Evolutionary conservation across 345 rosid genomes (phyloP), one percentile per base, ranked within the genome.

Genomic region (Camelina sativa): DNA sequence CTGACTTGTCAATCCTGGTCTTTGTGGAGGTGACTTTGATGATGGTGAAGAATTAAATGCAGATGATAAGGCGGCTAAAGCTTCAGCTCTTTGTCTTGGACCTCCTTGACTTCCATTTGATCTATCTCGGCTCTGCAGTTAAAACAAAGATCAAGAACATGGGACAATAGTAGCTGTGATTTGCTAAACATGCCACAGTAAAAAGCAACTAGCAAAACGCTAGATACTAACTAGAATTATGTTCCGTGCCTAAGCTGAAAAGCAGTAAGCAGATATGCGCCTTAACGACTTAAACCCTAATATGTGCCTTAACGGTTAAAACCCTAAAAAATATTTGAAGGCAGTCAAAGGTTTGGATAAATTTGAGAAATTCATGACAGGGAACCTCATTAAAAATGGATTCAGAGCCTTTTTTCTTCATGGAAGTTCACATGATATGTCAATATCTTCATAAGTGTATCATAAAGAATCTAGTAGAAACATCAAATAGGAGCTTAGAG

Each of bases 51-150:
- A 82, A 69, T 77, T 86, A 77, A 92, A 88, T 47, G 98, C 96
- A 23, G 91, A 86, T 63, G 86, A 73, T 73, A 92, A 81, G 64
- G 97, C 96, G 56, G 97, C 97, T 71, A 92, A 85, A 57, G 97
- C 97, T 63, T 85, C 82, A 41, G 96, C 96, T 67, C 97, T 84
- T 77, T 92, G 97, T 71, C 88, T 90, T 30, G 86, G 77, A 43
- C 92, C 95, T 15, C 86, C 85, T 75, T 78, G 88, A 83, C 69
- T 78, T 56, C 87, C 97, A 76, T 86, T 84, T 61, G 91, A 79
- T 79, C 82, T 86, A 47, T 88, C 91, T 65, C 76, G 86, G 69
- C 47, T 68, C 89, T 87, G 80, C 34, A 79, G 22, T 65, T 50
- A 50, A 41, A 74, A 10, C 48, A 61, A 81, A 30, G 57, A 66